Base-by-base conservation (phyloP, 176 grass and related monocot species). In the Oryza coarctata region DNA sequence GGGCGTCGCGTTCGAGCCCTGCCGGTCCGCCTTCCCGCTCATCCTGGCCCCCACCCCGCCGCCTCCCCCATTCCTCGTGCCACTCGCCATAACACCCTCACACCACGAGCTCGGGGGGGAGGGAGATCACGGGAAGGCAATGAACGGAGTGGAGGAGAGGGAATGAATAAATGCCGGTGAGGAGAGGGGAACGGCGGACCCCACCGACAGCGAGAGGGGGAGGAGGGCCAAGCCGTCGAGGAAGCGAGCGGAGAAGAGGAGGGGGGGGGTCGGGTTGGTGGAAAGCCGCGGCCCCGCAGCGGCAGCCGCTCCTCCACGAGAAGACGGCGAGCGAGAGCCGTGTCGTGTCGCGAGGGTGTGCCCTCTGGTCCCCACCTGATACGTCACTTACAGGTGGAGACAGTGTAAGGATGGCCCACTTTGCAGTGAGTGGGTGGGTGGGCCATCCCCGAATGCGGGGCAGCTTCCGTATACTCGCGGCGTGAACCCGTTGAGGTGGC, bases 21-120 rank as follows among this genome's bases (percentile, higher is more conserved):
- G 93, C 45, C 89, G 55, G 62, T 99, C 96, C 68, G 90, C 80
- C 89, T 96, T 99, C 25, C 61, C 38, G 58, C 70, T 68, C 39
- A 90, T 41, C 82, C 91, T 93, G 40, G 80, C 8, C 4, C 79
- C 11, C 4, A 79, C 81, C 26, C 81, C 68, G 22, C 86, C 82
- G 28, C 88, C 87, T 32, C 90, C 87, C 39, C 91, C 91, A 32
- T 91, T 94, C 80, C 85, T 87, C 78, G 10, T 8, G 18, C 89
- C 89, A 32, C 84, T 89, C 25, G 89, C 86, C 92, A 94, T 94
- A 66, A 4, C 36, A 12, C 25, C 34, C 32, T 2, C 32, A 33
- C 32, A 33, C 2, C 83, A 79, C 76, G 71, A 50, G 65, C 83
- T 70, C 64, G 71, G 30, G 43, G 45, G 5, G 39, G 23, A 13